phyloP scores from a whole-genome alignment of 148 eudicot genomes.

The Gaultheria prostrata region DNA sequence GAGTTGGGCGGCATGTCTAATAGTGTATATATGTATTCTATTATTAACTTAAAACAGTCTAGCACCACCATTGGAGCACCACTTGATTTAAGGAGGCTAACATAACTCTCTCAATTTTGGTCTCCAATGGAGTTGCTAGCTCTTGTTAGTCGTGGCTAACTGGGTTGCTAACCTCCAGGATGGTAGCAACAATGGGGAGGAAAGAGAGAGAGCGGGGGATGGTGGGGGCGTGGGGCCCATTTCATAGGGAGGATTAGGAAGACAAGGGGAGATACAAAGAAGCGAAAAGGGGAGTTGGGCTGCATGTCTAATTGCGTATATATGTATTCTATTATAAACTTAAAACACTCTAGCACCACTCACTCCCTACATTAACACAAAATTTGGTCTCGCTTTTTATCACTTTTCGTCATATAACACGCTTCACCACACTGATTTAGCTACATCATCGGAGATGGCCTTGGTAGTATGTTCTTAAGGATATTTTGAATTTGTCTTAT shows the following conservation, averaged over 20 bases:
- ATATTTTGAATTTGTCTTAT: neutral
- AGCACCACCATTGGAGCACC: neutral
- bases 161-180: too few relatives aligned
- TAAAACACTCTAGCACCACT: neutral
- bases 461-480: neutral
- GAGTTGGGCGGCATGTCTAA: neutral
- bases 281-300: neutral
- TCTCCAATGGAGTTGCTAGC: too few relatives aligned
- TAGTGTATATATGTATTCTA: neutral
- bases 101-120: neutral
- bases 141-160: too few relatives aligned
- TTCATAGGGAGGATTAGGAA: too few relatives aligned
- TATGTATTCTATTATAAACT: neutral
- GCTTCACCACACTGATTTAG: neutral
- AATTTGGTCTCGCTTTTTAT: neutral
- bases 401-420: neutral
- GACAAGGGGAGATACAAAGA: too few relatives aligned
- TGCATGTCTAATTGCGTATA: neutral
- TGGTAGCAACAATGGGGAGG: too few relatives aligned
- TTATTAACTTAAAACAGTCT: neutral
- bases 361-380: neutral
- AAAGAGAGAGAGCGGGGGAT: too few relatives aligned
- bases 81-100: neutral
- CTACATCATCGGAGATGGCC: neutral
- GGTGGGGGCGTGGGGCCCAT: too few relatives aligned